phyloP scores from a whole-genome alignment of 352 stramenopile genomes.

The Globisporangium cylindrosporum region DNA sequence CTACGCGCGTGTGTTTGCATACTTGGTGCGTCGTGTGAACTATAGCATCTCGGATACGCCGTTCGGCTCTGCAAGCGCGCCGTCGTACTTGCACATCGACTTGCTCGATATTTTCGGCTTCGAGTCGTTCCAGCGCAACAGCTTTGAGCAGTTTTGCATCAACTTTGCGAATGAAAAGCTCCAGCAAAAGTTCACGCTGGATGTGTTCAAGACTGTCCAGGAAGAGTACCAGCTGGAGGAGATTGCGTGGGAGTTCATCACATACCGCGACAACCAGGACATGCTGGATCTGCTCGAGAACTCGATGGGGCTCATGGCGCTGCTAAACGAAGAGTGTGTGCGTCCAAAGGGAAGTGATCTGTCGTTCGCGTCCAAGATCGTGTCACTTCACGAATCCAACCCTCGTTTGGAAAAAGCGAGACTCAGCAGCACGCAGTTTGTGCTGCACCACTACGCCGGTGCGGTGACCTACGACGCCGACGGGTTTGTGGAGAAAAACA shows the following conservation, averaged over 20 bases:
- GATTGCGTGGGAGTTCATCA: conserved; percentile 77
- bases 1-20: conserved; percentile 94
- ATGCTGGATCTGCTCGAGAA: conserved; percentile 89
- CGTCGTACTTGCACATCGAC: conserved; percentile 86
- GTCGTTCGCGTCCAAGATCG: conserved; percentile 88
- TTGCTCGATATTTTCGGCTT: conserved; percentile 98
- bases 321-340: conserved; percentile 92
- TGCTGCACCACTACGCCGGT: conserved; percentile 82
- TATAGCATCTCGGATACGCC: conserved; percentile 70
- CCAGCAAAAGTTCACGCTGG: conserved; percentile 89
- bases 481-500: conserved; percentile 89
- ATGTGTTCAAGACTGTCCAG: conserved; percentile 87
- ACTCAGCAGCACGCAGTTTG: conserved; percentile 72
- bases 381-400: conserved; percentile 78
- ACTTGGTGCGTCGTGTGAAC: conserved; percentile 89
- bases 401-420: conserved; percentile 74
- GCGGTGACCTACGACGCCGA: conserved; percentile 77
- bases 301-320: conserved; percentile 85
- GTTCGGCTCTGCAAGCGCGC: conserved; percentile 20
- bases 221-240: conserved; percentile 77
- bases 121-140: conserved; percentile 92
- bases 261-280: conserved; percentile 89
- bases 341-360: conserved; percentile 83
- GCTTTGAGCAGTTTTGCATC: conserved; percentile 96
- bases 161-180: conserved; percentile 96